phyloP scores from a whole-genome alignment of 257 asterid species.

The Vinca minor region DNA sequence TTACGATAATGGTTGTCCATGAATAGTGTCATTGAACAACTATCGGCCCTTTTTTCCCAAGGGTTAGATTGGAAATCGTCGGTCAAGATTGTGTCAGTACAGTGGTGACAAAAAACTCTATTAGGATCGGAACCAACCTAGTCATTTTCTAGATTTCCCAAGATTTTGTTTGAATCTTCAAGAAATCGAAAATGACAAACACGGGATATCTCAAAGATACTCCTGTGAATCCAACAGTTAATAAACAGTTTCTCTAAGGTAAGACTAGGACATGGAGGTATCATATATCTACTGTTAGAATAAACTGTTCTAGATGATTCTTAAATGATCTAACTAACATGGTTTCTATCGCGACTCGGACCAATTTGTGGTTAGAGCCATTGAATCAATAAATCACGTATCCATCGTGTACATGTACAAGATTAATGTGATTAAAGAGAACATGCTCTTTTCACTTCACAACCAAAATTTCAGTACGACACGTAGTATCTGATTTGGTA shows the following conservation, averaged over 20 bases:
- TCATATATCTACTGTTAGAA: conserved; percentile 1
- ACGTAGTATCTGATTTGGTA: not conserved
- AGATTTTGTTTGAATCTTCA: conserved; percentile 14
- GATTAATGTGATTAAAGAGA: not conserved
- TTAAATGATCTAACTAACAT: conserved; percentile 4
- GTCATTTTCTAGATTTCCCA: too few species aligned
- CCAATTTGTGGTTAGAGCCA: not conserved
- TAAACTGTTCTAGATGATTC: not conserved
- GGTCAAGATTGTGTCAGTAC: too few species aligned
- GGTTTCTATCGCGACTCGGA: not conserved
- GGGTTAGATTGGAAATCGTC: too few species aligned
- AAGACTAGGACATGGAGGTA: not conserved
- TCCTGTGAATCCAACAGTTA: not conserved
- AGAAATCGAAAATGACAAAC: conserved; percentile 33
- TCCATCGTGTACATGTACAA: not conserved
- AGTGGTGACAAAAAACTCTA: too few species aligned
- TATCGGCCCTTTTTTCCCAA: too few species aligned
- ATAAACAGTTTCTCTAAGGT: not conserved
- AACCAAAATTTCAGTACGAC: not conserved
- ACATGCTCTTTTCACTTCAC: not conserved
- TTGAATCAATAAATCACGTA: not conserved
- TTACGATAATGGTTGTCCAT: too few species aligned
- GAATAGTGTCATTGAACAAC: too few species aligned
- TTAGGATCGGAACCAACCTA: too few species aligned
- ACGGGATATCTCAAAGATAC: not conserved